Evolutionary conservation across 495 filamentous ascomycete genomes (phyloP), one percentile per base, ranked within the genome.

Genomic region (Lophiotrema nucula): DNA sequence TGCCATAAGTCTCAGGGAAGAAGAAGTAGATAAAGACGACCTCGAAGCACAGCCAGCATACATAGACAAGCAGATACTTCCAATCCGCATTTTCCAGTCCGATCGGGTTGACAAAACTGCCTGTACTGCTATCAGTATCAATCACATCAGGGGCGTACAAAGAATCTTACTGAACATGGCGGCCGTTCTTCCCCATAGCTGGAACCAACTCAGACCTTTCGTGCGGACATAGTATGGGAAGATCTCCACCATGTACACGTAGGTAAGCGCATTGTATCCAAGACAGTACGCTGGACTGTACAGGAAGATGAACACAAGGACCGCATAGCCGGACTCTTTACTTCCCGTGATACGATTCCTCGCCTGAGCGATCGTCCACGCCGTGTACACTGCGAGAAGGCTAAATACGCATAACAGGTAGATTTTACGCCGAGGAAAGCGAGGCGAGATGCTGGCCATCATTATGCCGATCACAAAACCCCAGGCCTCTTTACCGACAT

Each of bases 181-280:
- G 2, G 54, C 54, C 10, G 27, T 15, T 26, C 54, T 39, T 4
- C 44, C 54, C 19, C 28, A 57, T 8, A 57, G 23, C 33, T 57
- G 54, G 21, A 57, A 57, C 38, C 35, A 44, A 10, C 71, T 69
- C 56, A 78, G 69, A 26, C 77, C 76, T 64, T 73, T 71, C 13
- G 72, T 67, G 12, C 75, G 69, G 48, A 75, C 70, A 19, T 63
- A 54, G 53, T 70, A 76, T 0, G 73, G 71, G 13, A 75, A 59
- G 44, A 75, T 70, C 60, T 76, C 74, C 19, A 75, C 72, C 33
- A 71, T 65, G 57, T 73, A 66, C 5, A 26, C 83, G 67, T 84
- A 86, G 1, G 83, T 83, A 24, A 86, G 70, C 26, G 83, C 82
- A 51, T 86, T 86, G 60, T 85, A 84, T 16, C 80, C 83, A 55